Conservation (phyloP, 345 rosid genomes). For the Durio zibethinus region DNA sequence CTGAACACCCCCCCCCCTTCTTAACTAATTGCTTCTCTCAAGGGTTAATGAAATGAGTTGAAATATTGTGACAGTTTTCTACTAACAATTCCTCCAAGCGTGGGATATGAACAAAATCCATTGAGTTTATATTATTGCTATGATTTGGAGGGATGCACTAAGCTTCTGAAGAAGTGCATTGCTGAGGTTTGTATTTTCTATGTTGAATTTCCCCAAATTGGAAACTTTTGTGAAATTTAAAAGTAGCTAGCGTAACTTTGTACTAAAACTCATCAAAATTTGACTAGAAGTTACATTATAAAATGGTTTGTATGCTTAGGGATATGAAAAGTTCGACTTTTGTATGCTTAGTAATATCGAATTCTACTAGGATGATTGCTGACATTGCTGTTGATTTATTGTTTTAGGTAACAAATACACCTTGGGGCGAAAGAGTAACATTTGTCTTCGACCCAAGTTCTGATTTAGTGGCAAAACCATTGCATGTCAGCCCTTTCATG, state of each 20-base stretch:
- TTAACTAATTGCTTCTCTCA: too few species aligned
- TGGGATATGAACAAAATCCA: slow-evolving; percentile 90
- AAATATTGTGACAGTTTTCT: slow-evolving; percentile 49
- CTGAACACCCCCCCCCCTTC: slow-evolving; percentile 30
- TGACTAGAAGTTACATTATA: neutral
- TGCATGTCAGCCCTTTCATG: slow-evolving; percentile 98
- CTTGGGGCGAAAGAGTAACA: slow-evolving; percentile 84
- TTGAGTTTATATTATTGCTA: slow-evolving; percentile 89
- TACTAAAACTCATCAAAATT: neutral
- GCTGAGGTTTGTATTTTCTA: slow-evolving; percentile 54
- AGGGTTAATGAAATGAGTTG: neutral
- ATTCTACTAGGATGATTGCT: neutral
- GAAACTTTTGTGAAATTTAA: neutral
- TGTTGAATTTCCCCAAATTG: neutral
- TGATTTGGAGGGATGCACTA: slow-evolving; percentile 33
- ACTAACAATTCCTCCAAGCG: slow-evolving; percentile 85
- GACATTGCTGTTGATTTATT: slow-evolving; percentile 12
- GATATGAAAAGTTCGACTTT: neutral
- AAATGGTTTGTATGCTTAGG: too few species aligned
- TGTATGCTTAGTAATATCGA: neutral
- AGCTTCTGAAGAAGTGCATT: slow-evolving; percentile 63
- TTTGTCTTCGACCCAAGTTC: slow-evolving; percentile 80
- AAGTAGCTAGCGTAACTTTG: neutral
- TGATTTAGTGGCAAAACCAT: slow-evolving; percentile 78
- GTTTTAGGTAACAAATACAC: slow-evolving; percentile 83